Evolutionary conservation across 331 rosid genomes (phyloP), one percentile per base, ranked within the genome.

Genomic region (Arachis monticola): DNA sequence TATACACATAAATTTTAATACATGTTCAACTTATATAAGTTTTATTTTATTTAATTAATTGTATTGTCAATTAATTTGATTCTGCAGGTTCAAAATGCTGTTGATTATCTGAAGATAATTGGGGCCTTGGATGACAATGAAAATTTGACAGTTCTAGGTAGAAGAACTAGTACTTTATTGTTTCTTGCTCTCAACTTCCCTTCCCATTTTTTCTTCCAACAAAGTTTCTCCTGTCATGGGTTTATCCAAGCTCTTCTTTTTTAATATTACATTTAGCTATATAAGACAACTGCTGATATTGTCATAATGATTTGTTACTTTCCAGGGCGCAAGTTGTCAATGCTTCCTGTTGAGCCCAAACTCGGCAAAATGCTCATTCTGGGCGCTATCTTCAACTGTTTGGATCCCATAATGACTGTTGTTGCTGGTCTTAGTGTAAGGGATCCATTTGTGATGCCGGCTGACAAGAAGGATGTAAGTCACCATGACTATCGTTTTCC

Each of bases 311-410:
- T 58, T 74, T 64, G 75, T 72, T 74, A 9, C 77, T 74, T 86
- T 79, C 79, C 93, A 95, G 99, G 99, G 64, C 92, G 85, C 80
- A 81, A 95, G 75, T 88, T 95, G 79, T 84, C 92, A 61, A 75
- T 88, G 93, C 97, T 95, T 81, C 98, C 99, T 10, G 87, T 92
- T 80, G 99, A 92, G 79, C 99, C 98, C 79, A 95, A 95, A 87
- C 97, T 95, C 77, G 99, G 98, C 69, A 95, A 95, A 81, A 92
- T 95, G 97, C 96, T 95, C 80, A 83, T 95, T 72, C 63, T 90
- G 63, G 99, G 99, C 41, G 85, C 93, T 71, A 87, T 90, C 81
- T 86, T 95, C 83, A 90, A 92, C 60, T 95, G 99, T 81, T 87
- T 95, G 73, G 97, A 95, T 84, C 99, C 98, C 50, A 77, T 95